phyloP scores from a whole-genome alignment of 495 filamentous ascomycete genomes.

The Friedmanniomyces simplex region DNA sequence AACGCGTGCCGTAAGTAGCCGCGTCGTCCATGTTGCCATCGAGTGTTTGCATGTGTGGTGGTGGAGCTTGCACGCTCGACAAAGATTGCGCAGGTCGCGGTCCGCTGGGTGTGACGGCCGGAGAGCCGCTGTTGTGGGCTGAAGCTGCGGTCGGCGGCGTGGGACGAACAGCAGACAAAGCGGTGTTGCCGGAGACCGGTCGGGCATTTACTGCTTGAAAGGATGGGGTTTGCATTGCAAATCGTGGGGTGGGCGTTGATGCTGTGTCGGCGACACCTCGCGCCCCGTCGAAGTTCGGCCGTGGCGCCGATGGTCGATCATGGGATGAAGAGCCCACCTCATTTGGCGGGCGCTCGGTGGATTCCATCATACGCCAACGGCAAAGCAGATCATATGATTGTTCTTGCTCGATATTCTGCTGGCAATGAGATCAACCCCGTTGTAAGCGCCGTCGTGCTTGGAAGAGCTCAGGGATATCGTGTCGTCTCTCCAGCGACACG shows the following conservation, averaged over 20 bases:
- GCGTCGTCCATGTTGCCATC: slow-evolving; percentile 13
- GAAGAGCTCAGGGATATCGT: not conserved
- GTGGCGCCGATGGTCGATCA: not conserved
- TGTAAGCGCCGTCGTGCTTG: not conserved
- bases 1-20: slow-evolving; percentile 86
- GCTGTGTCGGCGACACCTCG: not conserved
- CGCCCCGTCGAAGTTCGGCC: not conserved
- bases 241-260: not conserved
- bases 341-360: not conserved
- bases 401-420: not conserved
- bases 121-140: slow-evolving; percentile 1
- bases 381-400: not conserved
- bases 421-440: not conserved
- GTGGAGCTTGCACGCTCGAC: not conserved
- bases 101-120: not conserved
- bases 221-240: not conserved
- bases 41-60: slow-evolving; percentile 9
- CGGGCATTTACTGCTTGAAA: slow-evolving; percentile 12
- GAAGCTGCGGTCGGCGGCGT: not conserved
- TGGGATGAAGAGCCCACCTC: not conserved
- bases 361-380: not conserved
- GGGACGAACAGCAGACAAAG: slow-evolving; percentile 1
- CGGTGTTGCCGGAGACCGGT: not conserved
- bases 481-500: not conserved
- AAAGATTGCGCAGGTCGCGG: slow-evolving; percentile 8